Percentiles rank a stretch among this genome's conserved stretches.
phyloP scores from a whole-genome alignment of 805 yeast species.

The Myxozyma neotropica region DNA sequence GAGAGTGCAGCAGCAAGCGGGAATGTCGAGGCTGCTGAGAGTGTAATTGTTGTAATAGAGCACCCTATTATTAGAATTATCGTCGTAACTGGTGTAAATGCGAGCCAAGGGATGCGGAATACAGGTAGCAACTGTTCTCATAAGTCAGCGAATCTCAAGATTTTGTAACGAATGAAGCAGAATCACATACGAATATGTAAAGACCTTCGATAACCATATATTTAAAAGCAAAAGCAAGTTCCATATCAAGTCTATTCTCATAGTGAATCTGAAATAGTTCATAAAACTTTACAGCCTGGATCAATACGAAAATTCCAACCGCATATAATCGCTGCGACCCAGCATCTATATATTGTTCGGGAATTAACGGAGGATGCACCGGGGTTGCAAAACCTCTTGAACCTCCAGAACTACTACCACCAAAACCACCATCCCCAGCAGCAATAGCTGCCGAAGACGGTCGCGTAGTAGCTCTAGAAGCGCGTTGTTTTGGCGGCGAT shows the following conservation, averaged over 20 bases:
- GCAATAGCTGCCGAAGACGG: neutral
- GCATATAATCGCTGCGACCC: constrained; percentile 75
- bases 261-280: constrained; percentile 65
- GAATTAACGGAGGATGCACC: constrained; percentile 49
- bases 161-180: too few relatives aligned
- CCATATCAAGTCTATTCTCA: constrained; percentile 50
- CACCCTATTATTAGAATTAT: constrained; percentile 52
- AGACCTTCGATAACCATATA: constrained; percentile 73
- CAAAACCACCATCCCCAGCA: too few relatives aligned
- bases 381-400: neutral
- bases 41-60: constrained; percentile 54
- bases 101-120: constrained; percentile 73
- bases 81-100: constrained; percentile 62
- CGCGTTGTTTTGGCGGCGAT: constrained; percentile 17
- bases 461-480: constrained; percentile 4
- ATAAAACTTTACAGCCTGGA: constrained; percentile 86
- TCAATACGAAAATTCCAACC: constrained; percentile 63
- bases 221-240: constrained; percentile 65
- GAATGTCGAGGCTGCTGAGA: constrained; percentile 38
- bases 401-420: too few relatives aligned
- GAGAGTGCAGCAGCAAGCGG: constrained; percentile 34
- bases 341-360: constrained; percentile 65
- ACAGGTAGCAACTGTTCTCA: constrained; percentile 56
- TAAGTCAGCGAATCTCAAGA: too few relatives aligned
- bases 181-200: constrained; percentile 52